phyloP scores from a whole-genome alignment of 495 filamentous ascomycete genomes.

The Podospora fimiseda region DNA sequence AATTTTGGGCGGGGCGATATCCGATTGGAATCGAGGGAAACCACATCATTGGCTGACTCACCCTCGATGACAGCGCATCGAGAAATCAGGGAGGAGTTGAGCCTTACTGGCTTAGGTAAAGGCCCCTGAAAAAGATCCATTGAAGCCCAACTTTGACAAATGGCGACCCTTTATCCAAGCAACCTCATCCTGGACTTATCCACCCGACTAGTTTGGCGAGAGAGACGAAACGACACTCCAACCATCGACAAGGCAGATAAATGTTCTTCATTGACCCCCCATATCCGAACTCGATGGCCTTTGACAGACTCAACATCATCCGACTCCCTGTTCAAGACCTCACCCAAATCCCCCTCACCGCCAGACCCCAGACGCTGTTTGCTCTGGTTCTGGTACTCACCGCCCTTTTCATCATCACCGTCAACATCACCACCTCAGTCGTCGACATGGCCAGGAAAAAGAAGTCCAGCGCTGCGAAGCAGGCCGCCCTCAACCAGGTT shows the following conservation, averaged over 20 bases:
- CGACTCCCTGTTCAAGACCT: conserved; percentile 8
- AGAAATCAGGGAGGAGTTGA: not conserved
- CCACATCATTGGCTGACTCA: conserved; percentile 12
- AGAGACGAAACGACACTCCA: not conserved
- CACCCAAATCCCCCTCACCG: conserved; percentile 26
- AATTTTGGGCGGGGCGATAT: conserved; percentile 9
- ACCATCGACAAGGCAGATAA: not conserved
- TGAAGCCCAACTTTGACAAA: conserved; percentile 16
- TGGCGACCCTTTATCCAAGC: not conserved
- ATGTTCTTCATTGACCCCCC: not conserved
- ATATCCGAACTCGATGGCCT: not conserved
- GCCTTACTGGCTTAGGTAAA: conserved; percentile 1
- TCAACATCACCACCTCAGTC: conserved; percentile 9
- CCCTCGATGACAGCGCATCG: conserved; percentile 2
- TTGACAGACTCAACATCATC: conserved; percentile 16
- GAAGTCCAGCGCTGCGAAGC: conserved; percentile 21
- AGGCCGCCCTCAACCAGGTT: conserved; percentile 11
- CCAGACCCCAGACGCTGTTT: conserved; percentile 18
- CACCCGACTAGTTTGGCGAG: not conserved
- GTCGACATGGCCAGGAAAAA: conserved; percentile 24
- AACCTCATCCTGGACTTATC: not conserved
- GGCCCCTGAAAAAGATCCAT: conserved; percentile 5
- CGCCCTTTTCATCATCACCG: conserved; percentile 17
- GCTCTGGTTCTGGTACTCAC: conserved; percentile 9
- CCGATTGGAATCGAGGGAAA: conserved; percentile 13